Evolutionary conservation across 495 filamentous ascomycete genomes (phyloP), one percentile per base, ranked within the genome.

Genomic region (Penicillium argentinense): DNA sequence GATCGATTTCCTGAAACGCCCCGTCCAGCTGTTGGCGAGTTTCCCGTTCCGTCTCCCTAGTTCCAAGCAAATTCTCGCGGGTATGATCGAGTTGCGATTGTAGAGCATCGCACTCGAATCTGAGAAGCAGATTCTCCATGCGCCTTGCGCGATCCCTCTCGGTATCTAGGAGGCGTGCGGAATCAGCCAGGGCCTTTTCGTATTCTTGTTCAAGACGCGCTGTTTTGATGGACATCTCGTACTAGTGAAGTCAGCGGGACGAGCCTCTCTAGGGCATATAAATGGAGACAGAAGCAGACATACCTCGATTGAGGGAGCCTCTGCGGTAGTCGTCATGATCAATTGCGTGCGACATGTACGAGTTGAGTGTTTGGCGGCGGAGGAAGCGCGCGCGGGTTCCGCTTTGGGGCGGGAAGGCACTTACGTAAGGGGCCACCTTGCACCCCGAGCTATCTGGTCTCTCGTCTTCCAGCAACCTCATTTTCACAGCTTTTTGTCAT

Each of bases 71-170:
- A 28, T 76, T 74, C 42, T 75, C 69, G 39, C 82, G 72, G 39
- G 73, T 70, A 42, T 82, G 68, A 14, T 73, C 63, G 19, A 95
- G 66, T 52, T 83, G 76, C 22, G 75, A 73, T 44, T 83, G 80
- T 32, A 86, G 63, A 12, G 73, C 67, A 38, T 87, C 81, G 49
- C 85, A 85, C 43, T 96, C 87, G 48, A 89, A 81, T 42, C 85
- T 76, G 22, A 87, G 71, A 25, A 92, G 56, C 13, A 90, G 62
- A 37, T 83, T 71, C 34, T 86, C 79, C 50, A 92, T 69, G 39
- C 81, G 78, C 28, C 84, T 56, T 47, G 80, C 69, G 8, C 91
- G 81, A 18, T 74, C 70, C 41, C 77, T 78, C 62, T 96, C 91
- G 27, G 84, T 74, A 60, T 86, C 84, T 40, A 79, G 63, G 30